Conservation (phyloP, 305 asterid genomes). For the Fraxinus dipetala region DNA sequence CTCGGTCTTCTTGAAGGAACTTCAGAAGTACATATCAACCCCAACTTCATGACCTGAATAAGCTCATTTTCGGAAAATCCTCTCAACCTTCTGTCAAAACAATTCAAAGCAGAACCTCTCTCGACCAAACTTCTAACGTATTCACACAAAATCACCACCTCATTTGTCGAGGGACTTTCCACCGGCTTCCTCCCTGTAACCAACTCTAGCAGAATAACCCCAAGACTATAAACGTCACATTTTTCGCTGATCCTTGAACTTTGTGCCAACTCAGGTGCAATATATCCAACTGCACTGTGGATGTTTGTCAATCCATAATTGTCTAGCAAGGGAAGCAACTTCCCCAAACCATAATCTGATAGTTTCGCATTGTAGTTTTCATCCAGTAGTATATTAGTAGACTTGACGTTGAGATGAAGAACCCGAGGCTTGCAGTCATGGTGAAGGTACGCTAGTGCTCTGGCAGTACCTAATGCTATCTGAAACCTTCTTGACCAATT, state of each 20-base stretch:
- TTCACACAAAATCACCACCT: slow-evolving; percentile 74
- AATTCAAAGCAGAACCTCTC: slow-evolving; percentile 56
- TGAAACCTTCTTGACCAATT: slow-evolving; percentile 75
- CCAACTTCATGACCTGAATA: slow-evolving; percentile 87
- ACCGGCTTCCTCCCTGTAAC: slow-evolving; percentile 87
- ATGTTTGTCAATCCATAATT: slow-evolving; percentile 49
- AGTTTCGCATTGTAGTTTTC: slow-evolving; percentile 51
- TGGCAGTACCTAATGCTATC: slow-evolving; percentile 71
- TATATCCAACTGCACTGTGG: slow-evolving; percentile 82
- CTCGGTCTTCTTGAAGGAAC: slow-evolving; percentile 71
- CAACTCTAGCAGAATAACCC: slow-evolving; percentile 73
- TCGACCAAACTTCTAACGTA: slow-evolving; percentile 64
- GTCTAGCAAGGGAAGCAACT: slow-evolving; percentile 62
- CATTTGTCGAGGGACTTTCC: slow-evolving; percentile 53
- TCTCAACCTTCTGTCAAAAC: slow-evolving; percentile 63
- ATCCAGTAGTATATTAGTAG: slow-evolving; percentile 71
- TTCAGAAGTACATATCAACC: slow-evolving; percentile 73
- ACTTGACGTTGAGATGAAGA: slow-evolving; percentile 80
- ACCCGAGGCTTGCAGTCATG: slow-evolving; percentile 82
- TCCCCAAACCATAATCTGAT: slow-evolving; percentile 68
- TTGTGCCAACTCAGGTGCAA: slow-evolving; percentile 93
- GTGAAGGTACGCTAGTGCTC: slow-evolving; percentile 78
- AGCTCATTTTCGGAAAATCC: slow-evolving; percentile 72
- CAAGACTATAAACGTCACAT: slow-evolving; percentile 84
- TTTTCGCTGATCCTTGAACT: slow-evolving; percentile 63